These are phyloP conservation scores for Oryza australiensis DNA, from an alignment of 176 grass and related monocot species.

Conservation along the genomic window DNA sequence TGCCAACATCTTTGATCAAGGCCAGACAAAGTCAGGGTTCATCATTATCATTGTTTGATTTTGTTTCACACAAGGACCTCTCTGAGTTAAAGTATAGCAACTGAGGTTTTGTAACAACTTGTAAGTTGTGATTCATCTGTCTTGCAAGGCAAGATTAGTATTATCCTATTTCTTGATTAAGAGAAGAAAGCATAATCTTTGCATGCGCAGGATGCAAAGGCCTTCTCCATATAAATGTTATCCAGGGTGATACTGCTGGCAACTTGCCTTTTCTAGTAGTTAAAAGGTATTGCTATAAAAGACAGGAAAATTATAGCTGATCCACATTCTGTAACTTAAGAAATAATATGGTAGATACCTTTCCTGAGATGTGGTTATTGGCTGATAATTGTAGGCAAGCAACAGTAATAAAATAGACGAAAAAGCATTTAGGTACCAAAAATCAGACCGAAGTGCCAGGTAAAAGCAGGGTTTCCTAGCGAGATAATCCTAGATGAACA, in stretches of 20 bases:
- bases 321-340: background rate
- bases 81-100: background rate
- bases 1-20: slow-evolving; percentile 17
- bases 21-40: slow-evolving; percentile 12
- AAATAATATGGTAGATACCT: background rate
- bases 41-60: background rate
- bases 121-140: slow-evolving; percentile 3
- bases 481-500: slow-evolving; percentile 2
- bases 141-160: slow-evolving; percentile 41
- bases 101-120: background rate
- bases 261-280: slow-evolving; percentile 22
- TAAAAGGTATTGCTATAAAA: slow-evolving; percentile 20
- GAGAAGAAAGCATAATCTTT: slow-evolving; percentile 46
- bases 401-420: background rate
- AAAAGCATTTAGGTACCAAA: background rate
- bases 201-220: slow-evolving; percentile 48
- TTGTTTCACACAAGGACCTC: background rate
- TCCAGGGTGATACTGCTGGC: slow-evolving; percentile 16
- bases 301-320: background rate
- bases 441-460: background rate
- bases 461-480: background rate
- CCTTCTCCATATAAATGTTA: slow-evolving; percentile 13
- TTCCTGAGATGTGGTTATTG: background rate
- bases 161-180: slow-evolving; percentile 38
- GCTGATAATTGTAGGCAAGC: background rate